phyloP scores from a whole-genome alignment of 2,329 filamentous ascomycete genomes.

The Paradendryphiella salina region DNA sequence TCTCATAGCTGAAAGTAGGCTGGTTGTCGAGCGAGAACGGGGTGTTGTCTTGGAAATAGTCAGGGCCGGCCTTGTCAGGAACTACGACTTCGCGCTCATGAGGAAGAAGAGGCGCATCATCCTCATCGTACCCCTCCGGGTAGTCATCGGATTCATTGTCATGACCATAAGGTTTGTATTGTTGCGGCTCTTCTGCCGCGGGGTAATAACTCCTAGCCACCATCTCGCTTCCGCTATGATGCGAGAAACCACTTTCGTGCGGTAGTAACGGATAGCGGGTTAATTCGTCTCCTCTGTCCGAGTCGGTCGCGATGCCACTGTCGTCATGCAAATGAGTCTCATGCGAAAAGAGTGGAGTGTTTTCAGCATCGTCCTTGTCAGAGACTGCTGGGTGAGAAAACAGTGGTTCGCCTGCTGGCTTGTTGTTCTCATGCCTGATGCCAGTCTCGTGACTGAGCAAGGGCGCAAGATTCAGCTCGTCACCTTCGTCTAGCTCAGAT shows the following conservation, averaged over 20 bases:
- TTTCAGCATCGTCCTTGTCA: conserved; percentile 5
- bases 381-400: conserved; percentile 18
- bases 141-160: conserved; percentile 1
- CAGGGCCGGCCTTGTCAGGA: conserved; percentile 20
- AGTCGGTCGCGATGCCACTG: conserved; percentile 8
- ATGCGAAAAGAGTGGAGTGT: conserved; percentile 27
- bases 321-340: conserved; percentile 21
- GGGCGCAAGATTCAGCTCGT: conserved; percentile 15
- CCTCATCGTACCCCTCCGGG: conserved; percentile 10
- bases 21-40: conserved; percentile 7
- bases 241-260: conserved; percentile 41
- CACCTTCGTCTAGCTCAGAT: conserved; percentile 21
- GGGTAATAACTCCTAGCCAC: conserved; percentile 22
- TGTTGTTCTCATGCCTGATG: conserved; percentile 1
- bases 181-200: conserved; percentile 14
- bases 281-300: conserved; percentile 26
- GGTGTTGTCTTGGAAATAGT: conserved; percentile 18
- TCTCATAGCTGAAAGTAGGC: conserved; percentile 19
- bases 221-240: conserved; percentile 17
- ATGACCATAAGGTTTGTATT: conserved; percentile 14
- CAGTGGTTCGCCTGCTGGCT: conserved; percentile 17
- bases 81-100: conserved; percentile 25
- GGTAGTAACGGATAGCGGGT: conserved; percentile 42
- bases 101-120: conserved; percentile 26
- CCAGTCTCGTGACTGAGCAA: conserved; percentile 22